A percentile compares a stretch with the other conserved stretches of the same genome.
phyloP scores from a whole-genome alignment of 768 basidiomycete species.

The Sporobolomyces pararoseus region DNA sequence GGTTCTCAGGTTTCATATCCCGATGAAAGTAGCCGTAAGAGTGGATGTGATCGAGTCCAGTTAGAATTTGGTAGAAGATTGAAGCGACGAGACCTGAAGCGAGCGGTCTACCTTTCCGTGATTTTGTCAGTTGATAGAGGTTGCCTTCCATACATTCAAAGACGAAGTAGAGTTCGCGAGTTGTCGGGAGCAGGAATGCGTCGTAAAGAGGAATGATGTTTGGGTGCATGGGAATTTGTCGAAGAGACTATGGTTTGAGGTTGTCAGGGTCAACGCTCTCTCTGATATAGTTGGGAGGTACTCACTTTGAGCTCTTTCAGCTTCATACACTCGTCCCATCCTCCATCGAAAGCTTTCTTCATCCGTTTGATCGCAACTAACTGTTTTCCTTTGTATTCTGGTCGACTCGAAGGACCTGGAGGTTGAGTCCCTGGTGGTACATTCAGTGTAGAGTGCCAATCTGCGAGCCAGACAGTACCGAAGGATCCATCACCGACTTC shows the following conservation, averaged over 20 bases:
- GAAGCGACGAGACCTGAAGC: constrained; percentile 95
- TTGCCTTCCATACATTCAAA: constrained; percentile 99
- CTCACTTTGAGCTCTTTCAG: constrained; percentile 92
- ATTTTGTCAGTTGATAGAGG: constrained; percentile 97
- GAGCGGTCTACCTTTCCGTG: constrained; percentile 86
- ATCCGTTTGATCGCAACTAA: constrained; percentile 96
- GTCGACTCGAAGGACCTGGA: constrained; percentile 52
- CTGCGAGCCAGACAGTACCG: constrained; percentile 96
- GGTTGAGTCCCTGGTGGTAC: constrained; percentile 43
- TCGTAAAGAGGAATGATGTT: constrained; percentile 99
- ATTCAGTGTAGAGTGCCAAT: constrained; percentile 87
- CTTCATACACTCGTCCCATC: constrained; percentile 94
- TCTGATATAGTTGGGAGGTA: too few species aligned
- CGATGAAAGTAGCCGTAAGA: constrained; percentile 91
- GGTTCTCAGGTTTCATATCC: constrained; percentile 99
- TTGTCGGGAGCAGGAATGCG: constrained; percentile 91
- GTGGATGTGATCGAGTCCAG: constrained; percentile 90
- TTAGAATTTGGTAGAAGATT: constrained; percentile 86
- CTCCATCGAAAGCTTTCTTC: constrained; percentile 96
- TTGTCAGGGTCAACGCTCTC: neutral
- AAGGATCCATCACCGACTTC: constrained; percentile 97
- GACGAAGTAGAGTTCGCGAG: constrained; percentile 96
- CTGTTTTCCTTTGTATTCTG: constrained; percentile 90
- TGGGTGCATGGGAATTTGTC: constrained; percentile 87
- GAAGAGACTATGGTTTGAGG: constrained; percentile 68